Conservation (phyloP, 495 filamentous ascomycete species). For the Daldinia childiae region DNA sequence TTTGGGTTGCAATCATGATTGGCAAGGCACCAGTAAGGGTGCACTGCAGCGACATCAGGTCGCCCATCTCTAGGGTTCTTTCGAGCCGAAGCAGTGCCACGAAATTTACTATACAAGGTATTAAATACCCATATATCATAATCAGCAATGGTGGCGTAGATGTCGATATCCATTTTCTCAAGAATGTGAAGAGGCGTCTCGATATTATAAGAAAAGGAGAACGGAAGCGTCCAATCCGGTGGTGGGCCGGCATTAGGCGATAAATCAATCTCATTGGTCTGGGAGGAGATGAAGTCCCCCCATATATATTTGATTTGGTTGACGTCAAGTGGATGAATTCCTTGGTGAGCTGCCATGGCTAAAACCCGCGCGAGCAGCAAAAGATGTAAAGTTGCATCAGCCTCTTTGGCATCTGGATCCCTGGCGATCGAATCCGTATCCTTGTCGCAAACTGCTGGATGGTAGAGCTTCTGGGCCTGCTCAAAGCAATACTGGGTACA, state of each 20-base stretch:
- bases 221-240: constrained; percentile 78
- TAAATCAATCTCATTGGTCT: constrained; percentile 59
- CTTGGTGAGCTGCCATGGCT: constrained; percentile 86
- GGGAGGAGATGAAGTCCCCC: constrained; percentile 72
- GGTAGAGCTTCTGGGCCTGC: constrained; percentile 77
- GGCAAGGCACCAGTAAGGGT: constrained; percentile 69
- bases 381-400: constrained; percentile 80
- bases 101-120: constrained; percentile 91
- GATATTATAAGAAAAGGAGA: constrained; percentile 87
- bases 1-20: constrained; percentile 97
- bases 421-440: constrained; percentile 84
- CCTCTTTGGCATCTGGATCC: constrained; percentile 75
- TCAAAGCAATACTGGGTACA: constrained; percentile 79
- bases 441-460: constrained; percentile 84
- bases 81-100: constrained; percentile 87
- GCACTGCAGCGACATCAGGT: constrained; percentile 78
- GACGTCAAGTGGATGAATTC: constrained; percentile 82
- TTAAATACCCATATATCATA: constrained; percentile 95
- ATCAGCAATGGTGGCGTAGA: constrained; percentile 69
- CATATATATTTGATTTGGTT: constrained; percentile 91
- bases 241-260: constrained; percentile 61
- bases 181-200: constrained; percentile 83
- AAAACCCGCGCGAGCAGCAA: constrained; percentile 80
- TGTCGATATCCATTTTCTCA: constrained; percentile 89
- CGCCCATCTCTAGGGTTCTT: constrained; percentile 75